Percentiles rank a stretch among this genome's conserved stretches.
Evolutionary conservation across 768 basidiomycete species (phyloP).

Genomic region (Podaxis sp.): DNA sequence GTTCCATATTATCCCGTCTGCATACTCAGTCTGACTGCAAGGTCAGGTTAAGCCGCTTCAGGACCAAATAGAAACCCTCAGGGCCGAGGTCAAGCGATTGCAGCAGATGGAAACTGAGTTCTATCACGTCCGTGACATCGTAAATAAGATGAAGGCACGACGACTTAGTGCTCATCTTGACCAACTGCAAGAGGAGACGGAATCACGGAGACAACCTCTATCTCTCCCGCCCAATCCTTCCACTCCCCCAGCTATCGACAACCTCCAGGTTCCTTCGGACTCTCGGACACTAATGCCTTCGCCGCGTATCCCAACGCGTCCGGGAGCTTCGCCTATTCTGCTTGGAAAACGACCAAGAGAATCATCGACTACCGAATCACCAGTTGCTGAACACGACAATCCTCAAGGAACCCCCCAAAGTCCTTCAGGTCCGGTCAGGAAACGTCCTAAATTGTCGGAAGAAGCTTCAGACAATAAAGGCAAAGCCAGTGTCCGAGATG

Average conservation of each 20-base stretch:
- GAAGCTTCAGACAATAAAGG: conserved; percentile 4
- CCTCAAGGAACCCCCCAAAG: conserved; percentile 35
- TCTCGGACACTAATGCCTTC: conserved; percentile 10
- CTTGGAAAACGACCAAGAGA: conserved; percentile 71
- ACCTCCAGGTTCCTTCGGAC: conserved; percentile 6
- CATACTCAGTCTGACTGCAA: conserved; percentile 15
- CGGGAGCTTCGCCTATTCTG: conserved; percentile 42
- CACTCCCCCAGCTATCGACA: conserved; percentile 10
- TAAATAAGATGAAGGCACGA: background rate
- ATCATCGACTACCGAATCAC: conserved; percentile 40
- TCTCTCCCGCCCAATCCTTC: conserved; percentile 17
- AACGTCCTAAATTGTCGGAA: conserved; percentile 41
- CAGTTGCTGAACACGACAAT: conserved; percentile 41
- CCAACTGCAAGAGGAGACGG: background rate
- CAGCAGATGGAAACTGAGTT: conserved; percentile 22
- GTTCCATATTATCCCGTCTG: background rate
- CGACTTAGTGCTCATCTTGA: background rate
- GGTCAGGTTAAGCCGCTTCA: conserved; percentile 17
- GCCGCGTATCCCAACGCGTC: conserved; percentile 24
- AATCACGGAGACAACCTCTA: conserved; percentile 4
- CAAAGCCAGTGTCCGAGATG: conserved; percentile 3
- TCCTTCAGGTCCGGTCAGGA: conserved; percentile 45
- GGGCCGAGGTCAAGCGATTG: conserved; percentile 21
- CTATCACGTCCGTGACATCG: conserved; percentile 19
- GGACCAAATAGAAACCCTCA: conserved; percentile 23